Evolutionary conservation across 306 rosid species (phyloP), one percentile per base, ranked within the genome.

Genomic region (Gillenia trifoliata): DNA sequence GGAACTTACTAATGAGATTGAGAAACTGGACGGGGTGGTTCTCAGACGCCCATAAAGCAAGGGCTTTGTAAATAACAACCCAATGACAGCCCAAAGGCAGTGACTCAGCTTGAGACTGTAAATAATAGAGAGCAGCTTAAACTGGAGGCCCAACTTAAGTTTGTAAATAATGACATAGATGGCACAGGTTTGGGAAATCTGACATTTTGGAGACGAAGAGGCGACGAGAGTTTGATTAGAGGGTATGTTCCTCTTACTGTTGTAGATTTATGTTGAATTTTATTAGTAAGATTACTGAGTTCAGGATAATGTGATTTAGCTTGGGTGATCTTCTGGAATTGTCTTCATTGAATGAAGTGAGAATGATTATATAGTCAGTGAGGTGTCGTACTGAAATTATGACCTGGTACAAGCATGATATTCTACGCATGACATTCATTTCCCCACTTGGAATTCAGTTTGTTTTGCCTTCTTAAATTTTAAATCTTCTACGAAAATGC

Each of bases 151-250:
- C 93, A 83, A 60, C 90, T 87, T 91, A 89, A 85, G 89, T 77
- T 45, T 89, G 97, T 95, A 89, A 84, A 95, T 92, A 92, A 71
- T 83, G 80, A 85, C 83, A 81, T 74, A 83, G 74, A 85, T 67
- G 82, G 86, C 83, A 82, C 81, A 86, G 83, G 81, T 84, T 55
- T 85, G 98, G 93, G 79, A 90, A 87, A 90, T 83, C 96, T 80
- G 77, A n/a, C n/a, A n/a, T n/a, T 83, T 83, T 80, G 93, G 88
- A 80, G 90, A 83, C 38, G 52, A 72, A 70, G n/a, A n/a, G 83
- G 65, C 50, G 85, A 76, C 49, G 84, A n/a, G n/a, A 80, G 65
- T 77, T 77, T 79, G 87, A 82, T 81, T 87, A 84, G 85, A 90
- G 98, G n/a, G 96, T 88, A 88, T 19, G 17, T 68, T 11, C 71